Evolutionary conservation across 768 basidiomycete species (phyloP).

Genomic region (Suillus brevipes): DNA sequence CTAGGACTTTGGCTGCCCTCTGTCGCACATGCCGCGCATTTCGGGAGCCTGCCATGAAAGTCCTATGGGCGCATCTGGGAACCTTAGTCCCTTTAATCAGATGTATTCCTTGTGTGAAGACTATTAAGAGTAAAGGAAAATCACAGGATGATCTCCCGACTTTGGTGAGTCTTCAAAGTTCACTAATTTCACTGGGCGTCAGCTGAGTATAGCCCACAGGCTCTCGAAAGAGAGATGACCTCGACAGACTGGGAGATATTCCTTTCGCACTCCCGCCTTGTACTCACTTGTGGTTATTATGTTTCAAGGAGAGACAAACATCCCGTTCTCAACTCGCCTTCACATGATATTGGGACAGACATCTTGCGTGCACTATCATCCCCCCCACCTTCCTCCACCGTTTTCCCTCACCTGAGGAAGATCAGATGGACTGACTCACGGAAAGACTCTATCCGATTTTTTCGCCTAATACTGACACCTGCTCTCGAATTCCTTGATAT

Average conservation of each 20-base stretch:
- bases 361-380: slow-evolving; percentile 4
- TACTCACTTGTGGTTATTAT: slow-evolving; percentile 5
- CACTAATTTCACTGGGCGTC: neutral
- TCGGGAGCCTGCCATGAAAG: slow-evolving; percentile 8
- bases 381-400: slow-evolving; percentile 1
- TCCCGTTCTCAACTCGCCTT: slow-evolving; percentile 5
- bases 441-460: slow-evolving; percentile 3
- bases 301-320: slow-evolving; percentile 7
- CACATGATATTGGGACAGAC: slow-evolving; percentile 1
- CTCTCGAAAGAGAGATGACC: neutral
- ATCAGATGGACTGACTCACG: slow-evolving; percentile 7
- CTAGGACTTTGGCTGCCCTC: slow-evolving; percentile 8
- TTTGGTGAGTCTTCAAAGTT: slow-evolving; percentile 1
- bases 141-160: neutral
- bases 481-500: slow-evolving; percentile 8
- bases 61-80: slow-evolving; percentile 7
- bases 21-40: slow-evolving; percentile 7
- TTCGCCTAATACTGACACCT: slow-evolving; percentile 4
- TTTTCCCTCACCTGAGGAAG: slow-evolving; percentile 1
- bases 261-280: slow-evolving; percentile 3
- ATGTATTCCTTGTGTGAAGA: slow-evolving; percentile 3
- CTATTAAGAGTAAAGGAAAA: neutral
- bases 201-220: neutral
- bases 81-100: slow-evolving; percentile 6
- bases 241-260: slow-evolving; percentile 6